These are phyloP conservation scores for Colletotrichum higginsianum DNA, from an alignment of 2,329 filamentous ascomycete species.

Conservation along the genomic window DNA sequence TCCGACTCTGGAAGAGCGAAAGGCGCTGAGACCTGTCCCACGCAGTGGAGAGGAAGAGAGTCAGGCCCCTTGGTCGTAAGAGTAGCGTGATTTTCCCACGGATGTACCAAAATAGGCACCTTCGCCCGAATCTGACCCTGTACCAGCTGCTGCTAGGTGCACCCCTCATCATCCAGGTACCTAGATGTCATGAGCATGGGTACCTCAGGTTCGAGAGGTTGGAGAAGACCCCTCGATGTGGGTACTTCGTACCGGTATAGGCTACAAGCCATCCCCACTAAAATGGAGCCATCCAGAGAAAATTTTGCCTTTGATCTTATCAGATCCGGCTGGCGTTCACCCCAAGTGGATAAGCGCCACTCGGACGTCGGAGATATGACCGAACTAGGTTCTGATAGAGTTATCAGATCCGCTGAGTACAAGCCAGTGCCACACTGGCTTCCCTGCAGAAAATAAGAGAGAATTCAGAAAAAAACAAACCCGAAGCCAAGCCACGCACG, in stretches of 20 bases:
- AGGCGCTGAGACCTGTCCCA: not conserved
- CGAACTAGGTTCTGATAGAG: constrained; percentile 47
- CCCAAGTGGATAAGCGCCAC: not conserved
- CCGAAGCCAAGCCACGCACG: constrained; percentile 3
- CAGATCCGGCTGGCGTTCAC: constrained; percentile 25
- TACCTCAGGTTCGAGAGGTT: constrained; percentile 4
- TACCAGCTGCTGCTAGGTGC: constrained; percentile 2
- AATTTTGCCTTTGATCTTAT: constrained; percentile 38
- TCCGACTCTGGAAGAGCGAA: not conserved
- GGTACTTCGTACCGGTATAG: not conserved
- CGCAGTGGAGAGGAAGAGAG: constrained; percentile 12
- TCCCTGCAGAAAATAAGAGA: constrained; percentile 17
- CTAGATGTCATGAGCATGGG: not conserved
- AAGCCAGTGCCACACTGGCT: constrained; percentile 21
- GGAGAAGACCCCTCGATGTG: not conserved
- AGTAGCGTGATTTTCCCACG: constrained; percentile 4
- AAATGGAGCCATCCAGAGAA: constrained; percentile 8
- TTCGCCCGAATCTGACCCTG: constrained; percentile 33
- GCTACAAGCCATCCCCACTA: too few relatives aligned
- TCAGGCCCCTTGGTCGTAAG: constrained; percentile 17
- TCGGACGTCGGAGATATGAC: constrained; percentile 28
- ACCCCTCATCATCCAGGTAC: not conserved
- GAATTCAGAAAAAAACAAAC: too few relatives aligned
- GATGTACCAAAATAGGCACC: constrained; percentile 25
- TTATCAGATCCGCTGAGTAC: constrained; percentile 54